Base-by-base conservation (phyloP, 306 rosid genomes). In the Hippophae tibetana region DNA sequence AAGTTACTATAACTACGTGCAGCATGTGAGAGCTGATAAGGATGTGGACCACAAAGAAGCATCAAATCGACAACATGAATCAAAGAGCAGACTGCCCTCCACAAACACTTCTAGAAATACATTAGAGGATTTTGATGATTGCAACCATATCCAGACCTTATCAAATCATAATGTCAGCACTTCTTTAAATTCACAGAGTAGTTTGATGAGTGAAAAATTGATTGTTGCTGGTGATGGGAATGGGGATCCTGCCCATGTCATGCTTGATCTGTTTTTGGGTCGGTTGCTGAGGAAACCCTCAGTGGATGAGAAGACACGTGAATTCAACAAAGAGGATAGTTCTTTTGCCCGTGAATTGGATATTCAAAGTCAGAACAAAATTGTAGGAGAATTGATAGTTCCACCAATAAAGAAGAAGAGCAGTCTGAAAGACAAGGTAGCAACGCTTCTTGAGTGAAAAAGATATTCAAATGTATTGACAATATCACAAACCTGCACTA, bases 231-330 rank as follows among this genome's bases (percentile, higher is more conserved):
- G 70, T 52, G 41, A 57, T 41, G 70, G 62, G 67, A 67, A 76
- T 18, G 82, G 68, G 62, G 76, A 90, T 72, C 87, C 94, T 66
- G 90, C 94, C 66, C 89, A 69, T 63, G 90, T 84, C 60, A 87
- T 90, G 94, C 69, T 87, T 66, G 76, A 85, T 62, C 72, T 90
- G 73, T 81, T 81, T 71, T 76, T 90, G 69, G 97, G 94, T 64
- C 86, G 90, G 41, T 75, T 79, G 84, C 70, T 84, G 62, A 82
- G 65, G 73, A 87, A 72, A 66, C 75, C 85, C 47, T 9, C 64
- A 12, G 67, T 72, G 72, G 74, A 72, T 64, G 86, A 79, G 65
- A 71, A 67, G 65, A 62, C 64, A 41, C 27, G 41, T 57, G 67
- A 73, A 61, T 74, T 42, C 66, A 10, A 70, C 31, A 8, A 63